phyloP scores from a whole-genome alignment of 148 eudicot species.

The Diospyros kaki region DNA sequence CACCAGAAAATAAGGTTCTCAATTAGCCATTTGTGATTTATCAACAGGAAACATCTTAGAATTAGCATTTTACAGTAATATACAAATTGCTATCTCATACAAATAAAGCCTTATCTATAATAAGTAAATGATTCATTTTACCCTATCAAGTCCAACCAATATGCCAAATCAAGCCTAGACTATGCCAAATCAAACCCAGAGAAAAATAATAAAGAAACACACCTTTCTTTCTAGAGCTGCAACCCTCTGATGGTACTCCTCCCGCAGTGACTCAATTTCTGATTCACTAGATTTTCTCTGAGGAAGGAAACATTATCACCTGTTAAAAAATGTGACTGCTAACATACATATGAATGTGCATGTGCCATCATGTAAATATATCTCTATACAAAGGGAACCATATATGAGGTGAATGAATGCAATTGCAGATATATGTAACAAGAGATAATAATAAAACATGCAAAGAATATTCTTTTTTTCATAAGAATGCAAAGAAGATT shows the following conservation, averaged over 20 bases:
- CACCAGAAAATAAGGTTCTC: not conserved
- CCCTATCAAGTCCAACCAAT: not conserved
- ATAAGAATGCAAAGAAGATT: too few relatives aligned
- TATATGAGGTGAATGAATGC: not conserved
- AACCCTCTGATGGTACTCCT: slow-evolving; percentile 95
- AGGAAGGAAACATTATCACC: slow-evolving; percentile 6
- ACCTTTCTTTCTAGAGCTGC: slow-evolving; percentile 95
- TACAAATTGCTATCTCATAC: not conserved
- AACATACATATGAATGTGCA: not conserved
- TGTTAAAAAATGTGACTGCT: slow-evolving; percentile 3
- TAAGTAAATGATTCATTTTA: not conserved
- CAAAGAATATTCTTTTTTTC: not conserved
- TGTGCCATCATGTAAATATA: not conserved
- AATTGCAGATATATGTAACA: not conserved
- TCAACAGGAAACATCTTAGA: not conserved
- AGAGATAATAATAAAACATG: not conserved
- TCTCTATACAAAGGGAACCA: not conserved
- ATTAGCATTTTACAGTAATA: not conserved
- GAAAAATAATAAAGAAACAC: slow-evolving; percentile 3
- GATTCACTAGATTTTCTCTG: slow-evolving; percentile 90
- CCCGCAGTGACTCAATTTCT: slow-evolving; percentile 87
- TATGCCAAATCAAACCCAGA: not conserved
- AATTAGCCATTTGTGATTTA: not conserved
- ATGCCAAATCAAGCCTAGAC: not conserved
- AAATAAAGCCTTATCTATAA: not conserved